phyloP scores from a whole-genome alignment of 2,329 filamentous ascomycete genomes.

The Diaporthe ampelina region DNA sequence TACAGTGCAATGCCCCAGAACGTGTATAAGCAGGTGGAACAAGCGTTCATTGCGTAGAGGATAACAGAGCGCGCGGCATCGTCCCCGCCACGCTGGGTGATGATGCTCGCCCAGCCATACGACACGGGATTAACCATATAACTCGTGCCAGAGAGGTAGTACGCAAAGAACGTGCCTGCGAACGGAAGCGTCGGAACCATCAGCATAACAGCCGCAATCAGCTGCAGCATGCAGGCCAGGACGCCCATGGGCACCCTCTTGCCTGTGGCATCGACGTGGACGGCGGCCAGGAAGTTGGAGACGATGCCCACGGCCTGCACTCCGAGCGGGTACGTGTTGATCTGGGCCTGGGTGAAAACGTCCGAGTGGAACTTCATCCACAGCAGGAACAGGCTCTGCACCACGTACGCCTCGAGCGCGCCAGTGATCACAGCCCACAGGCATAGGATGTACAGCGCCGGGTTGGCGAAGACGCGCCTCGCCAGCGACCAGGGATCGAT shows the following conservation, averaged over 20 bases:
- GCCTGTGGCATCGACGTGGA: constrained; percentile 52
- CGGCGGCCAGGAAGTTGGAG: constrained; percentile 53
- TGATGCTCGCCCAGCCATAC: constrained; percentile 56
- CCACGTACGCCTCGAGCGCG: constrained; percentile 51
- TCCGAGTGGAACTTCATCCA: constrained; percentile 45
- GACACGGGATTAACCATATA: constrained; percentile 57
- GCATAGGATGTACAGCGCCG: constrained; percentile 54
- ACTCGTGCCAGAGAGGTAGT: constrained; percentile 54
- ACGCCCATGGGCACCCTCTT: constrained; percentile 52
- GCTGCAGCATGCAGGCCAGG: constrained; percentile 50
- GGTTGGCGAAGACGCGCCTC: constrained; percentile 47
- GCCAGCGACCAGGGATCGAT: constrained; percentile 48
- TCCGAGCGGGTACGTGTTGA: constrained; percentile 54
- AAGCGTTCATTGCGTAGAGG: constrained; percentile 57
- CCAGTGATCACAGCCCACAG: constrained; percentile 54
- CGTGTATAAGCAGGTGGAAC: constrained; percentile 56
- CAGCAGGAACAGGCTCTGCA: constrained; percentile 47
- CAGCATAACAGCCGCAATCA: constrained; percentile 51
- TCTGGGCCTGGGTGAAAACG: constrained; percentile 47
- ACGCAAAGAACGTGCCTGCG: constrained; percentile 53
- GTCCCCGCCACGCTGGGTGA: constrained; percentile 54
- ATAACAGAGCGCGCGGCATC: constrained; percentile 57
- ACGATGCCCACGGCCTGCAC: constrained; percentile 55
- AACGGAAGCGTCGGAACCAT: constrained; percentile 51
- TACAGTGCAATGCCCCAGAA: constrained; percentile 62